Evolutionary conservation across 108 stramenopile genomes (phyloP), one percentile per base, ranked within the genome.

Genomic region (Skeletonema tropicum): DNA sequence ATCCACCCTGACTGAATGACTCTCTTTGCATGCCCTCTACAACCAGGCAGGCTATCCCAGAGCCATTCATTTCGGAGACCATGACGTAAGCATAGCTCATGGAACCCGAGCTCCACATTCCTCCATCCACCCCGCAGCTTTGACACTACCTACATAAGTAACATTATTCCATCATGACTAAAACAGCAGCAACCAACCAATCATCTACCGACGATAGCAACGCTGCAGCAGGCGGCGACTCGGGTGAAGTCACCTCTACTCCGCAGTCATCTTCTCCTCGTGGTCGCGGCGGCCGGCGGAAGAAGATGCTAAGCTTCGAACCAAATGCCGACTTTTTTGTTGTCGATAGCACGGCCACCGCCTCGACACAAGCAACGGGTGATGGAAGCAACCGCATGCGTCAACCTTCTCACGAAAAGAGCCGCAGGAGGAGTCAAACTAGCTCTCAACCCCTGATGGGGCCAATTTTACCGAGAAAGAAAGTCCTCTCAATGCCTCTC

Each of bases 401-500:
- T 52, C 71, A 64, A 72, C 13, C 19, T 62, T 72, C 71, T 39
- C 61, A 72, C 32, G 71, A 72, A 17, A 52, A 32, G 11, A n/a
- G 39, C 15, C 58, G 36, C 42, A 29, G 25, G 25, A 15, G 12
- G 13, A 8, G 26, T 55, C 55, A 36, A 36, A 6, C 21, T 11
- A 12, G 48, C 12, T 1, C 14, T 32, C 48, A 30, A 15, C 1
- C 71, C 23, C 33, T 87, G 49, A 87, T 87, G 86, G 86, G 86
- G 25, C 83, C 86, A 5, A 64, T 87, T 57, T 21, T 87, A 4
- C 71, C 83, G 48, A 76, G 83, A 69, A 87, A 84, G 60, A 84
- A 84, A 64, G 76, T 87, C 6, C 83, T 87, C 19, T 79, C 77
- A 0, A 68, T 87, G 72, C 86, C 86, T 26, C 57, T 85, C 10